phyloP scores from a whole-genome alignment of 1,284 basidiomycete species.

The Somion occarium region DNA sequence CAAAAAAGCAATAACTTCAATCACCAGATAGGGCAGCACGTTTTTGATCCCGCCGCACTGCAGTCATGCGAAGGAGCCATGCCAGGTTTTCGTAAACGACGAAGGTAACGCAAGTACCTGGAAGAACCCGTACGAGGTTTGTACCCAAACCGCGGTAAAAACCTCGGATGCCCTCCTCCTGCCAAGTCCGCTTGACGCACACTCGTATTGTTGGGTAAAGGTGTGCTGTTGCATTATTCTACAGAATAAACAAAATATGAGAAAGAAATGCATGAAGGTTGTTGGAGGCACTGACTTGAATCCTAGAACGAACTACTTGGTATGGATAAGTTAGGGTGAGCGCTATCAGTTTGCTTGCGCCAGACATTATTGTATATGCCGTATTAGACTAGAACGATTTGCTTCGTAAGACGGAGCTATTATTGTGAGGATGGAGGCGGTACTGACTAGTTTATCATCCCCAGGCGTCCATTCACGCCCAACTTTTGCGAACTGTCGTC shows the following conservation, averaged over 20 bases:
- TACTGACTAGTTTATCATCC: conserved; percentile 80
- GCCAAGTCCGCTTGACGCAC: conserved; percentile 79
- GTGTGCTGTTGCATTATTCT: conserved; percentile 60
- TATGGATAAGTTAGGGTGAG: conserved; percentile 92
- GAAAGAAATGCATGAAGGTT: conserved; percentile 4
- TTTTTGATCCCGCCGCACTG: conserved; percentile 30
- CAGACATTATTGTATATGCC: conserved; percentile 92
- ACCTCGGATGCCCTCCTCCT: conserved; percentile 75
- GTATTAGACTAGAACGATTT: conserved; percentile 70
- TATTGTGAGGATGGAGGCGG: background rate
- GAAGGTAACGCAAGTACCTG: conserved; percentile 97
- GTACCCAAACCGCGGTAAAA: conserved; percentile 96
- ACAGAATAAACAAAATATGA: background rate
- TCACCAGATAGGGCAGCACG: background rate
- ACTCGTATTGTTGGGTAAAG: conserved; percentile 80
- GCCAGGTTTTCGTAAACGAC: conserved; percentile 97
- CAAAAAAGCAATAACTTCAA: background rate
- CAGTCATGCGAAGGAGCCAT: conserved; percentile 71
- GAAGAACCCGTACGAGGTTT: conserved; percentile 94
- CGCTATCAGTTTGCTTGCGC: conserved; percentile 84
- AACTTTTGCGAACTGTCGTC: conserved; percentile 49
- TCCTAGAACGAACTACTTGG: conserved; percentile 92
- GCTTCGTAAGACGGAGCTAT: background rate
- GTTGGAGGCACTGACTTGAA: conserved; percentile 62
- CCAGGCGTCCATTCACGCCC: conserved; percentile 65